Evolutionary conservation across 2,329 filamentous ascomycete species (phyloP), one percentile per base, ranked within the genome.

Genomic region (Tolypocladium nubicola): DNA sequence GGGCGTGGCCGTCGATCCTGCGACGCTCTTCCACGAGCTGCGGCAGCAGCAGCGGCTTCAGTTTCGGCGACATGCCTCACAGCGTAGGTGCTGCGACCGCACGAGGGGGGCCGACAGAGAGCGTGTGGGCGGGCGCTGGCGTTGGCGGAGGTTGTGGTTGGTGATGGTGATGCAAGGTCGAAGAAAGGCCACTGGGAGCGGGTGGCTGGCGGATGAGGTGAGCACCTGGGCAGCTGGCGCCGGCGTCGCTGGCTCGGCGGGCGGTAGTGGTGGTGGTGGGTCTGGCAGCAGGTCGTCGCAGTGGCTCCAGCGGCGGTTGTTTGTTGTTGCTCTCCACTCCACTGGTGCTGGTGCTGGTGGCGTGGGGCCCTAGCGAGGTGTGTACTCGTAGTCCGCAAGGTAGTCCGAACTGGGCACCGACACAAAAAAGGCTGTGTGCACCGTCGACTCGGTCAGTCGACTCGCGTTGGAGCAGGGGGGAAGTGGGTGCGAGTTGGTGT

Each of bases 21-120:
- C 72, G 73, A 61, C 76, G 75, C 63, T 79, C 74, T 65, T 81
- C 75, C 38, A 82, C 78, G 63, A 81, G 69, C 71, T 78, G 76
- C 50, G 80, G 80, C 57, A 83, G 72, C 61, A 80, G 67, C 61
- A 83, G 70, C 55, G 79, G 78, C 68, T 78, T 81, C 56, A 83
- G 72, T 65, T 73, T 74, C 61, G 74, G 70, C 62, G 77, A 74
- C 77, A 79, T 79, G 66, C 57, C 59, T 60, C 54, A 40, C 56
- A 47, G 45, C 52, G 41, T 45, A 41, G 43, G 53, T 45, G 56
- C 57, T 40, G 54, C 33, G 53, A 43, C 43, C 14, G 53, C 45
- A 38, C 37, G 26, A 47, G 45, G 19, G 45, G 33, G 26, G 56
- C 56, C 43, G 53, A 23, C 53, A 19, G 52, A 49, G 54, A 19